These are phyloP conservation scores for Leucosporidium scottii DNA, from an alignment of 768 basidiomycete genomes.

Conservation along the genomic window DNA sequence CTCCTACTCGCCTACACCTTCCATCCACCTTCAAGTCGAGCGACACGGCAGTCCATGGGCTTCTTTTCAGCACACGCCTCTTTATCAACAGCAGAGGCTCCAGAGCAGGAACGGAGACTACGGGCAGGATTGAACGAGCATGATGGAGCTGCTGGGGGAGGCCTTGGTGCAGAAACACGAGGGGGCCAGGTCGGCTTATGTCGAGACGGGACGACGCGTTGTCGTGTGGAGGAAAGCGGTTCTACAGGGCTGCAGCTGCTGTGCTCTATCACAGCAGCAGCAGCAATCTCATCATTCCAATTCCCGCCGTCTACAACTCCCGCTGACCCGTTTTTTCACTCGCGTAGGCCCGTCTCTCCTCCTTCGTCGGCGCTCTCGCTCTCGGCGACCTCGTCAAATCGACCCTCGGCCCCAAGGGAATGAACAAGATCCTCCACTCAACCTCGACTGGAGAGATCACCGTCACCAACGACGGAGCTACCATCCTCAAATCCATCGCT, in stretches of 20 bases:
- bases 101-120: background rate
- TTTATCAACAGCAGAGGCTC: no score
- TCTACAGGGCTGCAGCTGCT: background rate
- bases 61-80: background rate
- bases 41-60: background rate
- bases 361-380: constrained; percentile 94
- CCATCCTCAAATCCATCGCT: constrained; percentile 93
- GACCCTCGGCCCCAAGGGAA: constrained; percentile 95
- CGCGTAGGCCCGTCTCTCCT: constrained; percentile 79
- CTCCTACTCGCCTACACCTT: background rate
- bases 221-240: background rate
- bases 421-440: constrained; percentile 99
- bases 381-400: constrained; percentile 98
- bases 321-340: background rate
- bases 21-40: background rate
- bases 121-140: background rate
- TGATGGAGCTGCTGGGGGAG: background rate
- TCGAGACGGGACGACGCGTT: background rate
- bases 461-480: constrained; percentile 98
- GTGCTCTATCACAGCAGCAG: background rate
- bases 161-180: background rate
- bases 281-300: background rate
- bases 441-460: constrained; percentile 82
- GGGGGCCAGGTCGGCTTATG: background rate
- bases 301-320: background rate